Evolutionary conservation across 2,329 filamentous ascomycete species (phyloP), one percentile per base, ranked within the genome.

Genomic region (Aspergillus pseudoterreus): DNA sequence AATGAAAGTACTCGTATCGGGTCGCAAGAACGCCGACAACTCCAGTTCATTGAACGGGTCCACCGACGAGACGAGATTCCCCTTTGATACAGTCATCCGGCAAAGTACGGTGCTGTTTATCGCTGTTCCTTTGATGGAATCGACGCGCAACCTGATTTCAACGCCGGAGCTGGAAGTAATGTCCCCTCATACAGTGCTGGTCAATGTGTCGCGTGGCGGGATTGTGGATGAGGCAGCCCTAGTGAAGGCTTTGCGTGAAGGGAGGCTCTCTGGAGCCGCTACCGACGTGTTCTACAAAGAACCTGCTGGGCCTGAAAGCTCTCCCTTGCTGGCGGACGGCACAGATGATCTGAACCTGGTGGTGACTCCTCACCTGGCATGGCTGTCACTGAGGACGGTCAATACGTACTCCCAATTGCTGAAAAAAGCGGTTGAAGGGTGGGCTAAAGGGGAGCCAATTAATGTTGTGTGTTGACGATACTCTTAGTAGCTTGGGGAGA

Each of bases 351-450:
- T 80, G 11, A 80, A 81, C 53, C 62, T 83, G 53, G 73, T 79
- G 0, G 57, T 80, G 38, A 78, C 71, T 44, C 78, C 79, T 15
- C 80, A 83, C 65, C 54, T 81, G 36, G 79, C 80, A 1, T 82
- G 79, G 79, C 76, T 74, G 56, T 73, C 77, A 1, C 69, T 72
- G 43, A 72, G 66, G 56, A 81, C 77, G 4, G 67, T 77, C 51
- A 65, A 71, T 42, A 80, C 76, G 36, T 71, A 80, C 39, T 68
- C 71, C 11, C 63, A 65, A 30, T 71, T 75, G 14, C 55, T 77
- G 35, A 77, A 73, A 57, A 63, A 69, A 33, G 80, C 77, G 30
- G 66, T 81, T 9, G 78, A 80, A 58, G 71, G 57, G 1, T 79
- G 74, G 66, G 66, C 64, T 24, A 62, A 54, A 49, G 77, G 68